A percentile compares a stretch with the other conserved stretches of the same genome.
phyloP scores from a whole-genome alignment of 2,329 filamentous ascomycete species.

The Graphiopsis chlorocephala region DNA sequence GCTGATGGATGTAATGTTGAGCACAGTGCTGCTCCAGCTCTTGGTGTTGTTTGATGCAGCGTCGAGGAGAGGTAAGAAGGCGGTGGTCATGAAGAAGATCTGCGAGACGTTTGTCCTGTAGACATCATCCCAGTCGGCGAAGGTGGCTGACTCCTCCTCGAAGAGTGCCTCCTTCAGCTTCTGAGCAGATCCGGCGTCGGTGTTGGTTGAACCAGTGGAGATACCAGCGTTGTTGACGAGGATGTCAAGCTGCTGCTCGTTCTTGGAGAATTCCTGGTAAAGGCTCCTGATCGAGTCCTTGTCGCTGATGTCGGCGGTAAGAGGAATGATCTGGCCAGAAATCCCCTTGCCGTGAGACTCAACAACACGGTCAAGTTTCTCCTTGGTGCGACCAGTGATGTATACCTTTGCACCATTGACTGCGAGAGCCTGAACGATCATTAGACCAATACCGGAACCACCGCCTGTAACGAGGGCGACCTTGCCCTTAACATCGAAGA shows the following conservation, averaged over 20 bases:
- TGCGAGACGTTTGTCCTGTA: constrained; percentile 49
- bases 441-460: constrained; percentile 48
- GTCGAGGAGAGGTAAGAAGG: constrained; percentile 47
- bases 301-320: constrained; percentile 44
- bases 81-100: constrained; percentile 47
- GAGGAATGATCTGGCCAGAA: constrained; percentile 46
- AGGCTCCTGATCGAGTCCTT: constrained; percentile 45
- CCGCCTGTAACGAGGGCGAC: constrained; percentile 45
- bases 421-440: constrained; percentile 35
- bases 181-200: constrained; percentile 40
- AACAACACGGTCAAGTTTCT: constrained; percentile 49
- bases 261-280: constrained; percentile 43
- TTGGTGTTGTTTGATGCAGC: constrained; percentile 42
- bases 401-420: constrained; percentile 45
- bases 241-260: constrained; percentile 46
- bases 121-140: constrained; percentile 46
- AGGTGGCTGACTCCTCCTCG: constrained; percentile 39
- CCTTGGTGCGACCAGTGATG: constrained; percentile 47
- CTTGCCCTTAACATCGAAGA: constrained; percentile 41
- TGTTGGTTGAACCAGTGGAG: constrained; percentile 38
- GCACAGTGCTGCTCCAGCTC: constrained; percentile 44
- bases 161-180: constrained; percentile 46
- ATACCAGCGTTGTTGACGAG: constrained; percentile 51
- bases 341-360: constrained; percentile 45
- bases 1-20: constrained; percentile 48